Conservation (phyloP, 345 rosid species). For the Eucalyptus melliodora region DNA sequence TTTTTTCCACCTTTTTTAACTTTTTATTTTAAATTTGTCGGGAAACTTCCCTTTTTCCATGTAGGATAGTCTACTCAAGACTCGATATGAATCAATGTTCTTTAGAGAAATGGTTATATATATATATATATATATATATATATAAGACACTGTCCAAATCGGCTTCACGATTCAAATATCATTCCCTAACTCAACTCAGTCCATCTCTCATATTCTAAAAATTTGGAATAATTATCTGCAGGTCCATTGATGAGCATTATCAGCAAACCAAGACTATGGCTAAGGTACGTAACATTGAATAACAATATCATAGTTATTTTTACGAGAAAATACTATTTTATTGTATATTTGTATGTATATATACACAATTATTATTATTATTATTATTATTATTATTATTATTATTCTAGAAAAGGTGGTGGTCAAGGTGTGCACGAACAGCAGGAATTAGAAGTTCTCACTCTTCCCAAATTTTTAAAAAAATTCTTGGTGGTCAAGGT, state of each 20-base stretch:
- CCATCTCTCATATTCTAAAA: neutral
- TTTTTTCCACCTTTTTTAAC: neutral
- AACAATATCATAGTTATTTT: too few relatives aligned
- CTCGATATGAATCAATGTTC: rapidly evolving
- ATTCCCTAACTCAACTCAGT: neutral
- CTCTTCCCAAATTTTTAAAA: too few relatives aligned
- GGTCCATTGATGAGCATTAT: neutral
- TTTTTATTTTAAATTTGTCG: rapidly evolving
- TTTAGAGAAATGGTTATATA: too few relatives aligned
- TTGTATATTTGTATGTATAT: too few relatives aligned
- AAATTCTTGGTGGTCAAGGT: conserved; percentile 12
- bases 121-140: too few relatives aligned
- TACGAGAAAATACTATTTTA: too few relatives aligned
- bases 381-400: too few relatives aligned
- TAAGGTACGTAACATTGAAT: neutral
- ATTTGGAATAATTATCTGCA: neutral
- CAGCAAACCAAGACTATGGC: neutral
- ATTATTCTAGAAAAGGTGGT: conserved; percentile 5
- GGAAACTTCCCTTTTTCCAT: neutral
- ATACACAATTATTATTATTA: too few relatives aligned
- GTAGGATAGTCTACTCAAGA: neutral
- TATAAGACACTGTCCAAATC: neutral
- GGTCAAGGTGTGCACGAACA: conserved; percentile 2
- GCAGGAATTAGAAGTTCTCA: too few relatives aligned
- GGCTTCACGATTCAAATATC: neutral